Evolutionary conservation across 495 filamentous ascomycete species (phyloP).

Genomic region (Penicillium roqueforti): DNA sequence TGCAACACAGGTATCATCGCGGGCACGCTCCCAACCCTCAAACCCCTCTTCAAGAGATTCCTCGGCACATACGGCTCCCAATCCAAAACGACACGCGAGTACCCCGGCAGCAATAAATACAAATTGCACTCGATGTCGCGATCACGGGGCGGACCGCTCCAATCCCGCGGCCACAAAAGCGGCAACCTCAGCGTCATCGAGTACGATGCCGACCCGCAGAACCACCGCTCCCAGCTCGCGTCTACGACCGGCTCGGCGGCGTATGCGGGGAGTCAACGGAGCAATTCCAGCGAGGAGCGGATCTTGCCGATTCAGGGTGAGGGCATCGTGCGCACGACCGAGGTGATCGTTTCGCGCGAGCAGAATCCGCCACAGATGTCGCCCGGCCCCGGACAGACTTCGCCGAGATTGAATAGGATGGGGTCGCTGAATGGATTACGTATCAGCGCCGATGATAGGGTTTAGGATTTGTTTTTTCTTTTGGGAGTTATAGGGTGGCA

Average conservation of each 20-base stretch:
- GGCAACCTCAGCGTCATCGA: conserved; percentile 3
- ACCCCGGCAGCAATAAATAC: conserved; percentile 12
- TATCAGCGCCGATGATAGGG: background rate
- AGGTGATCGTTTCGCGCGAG: conserved; percentile 16
- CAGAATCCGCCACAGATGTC: background rate
- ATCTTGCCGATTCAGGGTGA: conserved; percentile 12
- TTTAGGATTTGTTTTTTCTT: conserved; percentile 9
- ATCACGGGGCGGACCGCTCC: background rate
- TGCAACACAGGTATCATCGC: conserved; percentile 41
- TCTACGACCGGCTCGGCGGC: conserved; percentile 6
- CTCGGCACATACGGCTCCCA: conserved; percentile 24
- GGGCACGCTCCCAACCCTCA: conserved; percentile 41
- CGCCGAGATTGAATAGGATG: background rate
- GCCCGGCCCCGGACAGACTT: background rate
- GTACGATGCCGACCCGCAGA: background rate
- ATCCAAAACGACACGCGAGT: conserved; percentile 12
- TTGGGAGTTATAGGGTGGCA: background rate
- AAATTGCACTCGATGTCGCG: conserved; percentile 15
- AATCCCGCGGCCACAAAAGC: background rate
- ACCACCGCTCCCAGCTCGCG: background rate
- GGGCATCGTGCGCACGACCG: conserved; percentile 21
- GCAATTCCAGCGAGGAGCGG: conserved; percentile 23
- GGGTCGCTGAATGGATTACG: background rate
- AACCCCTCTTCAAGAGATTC: conserved; percentile 36
- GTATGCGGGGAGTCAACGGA: background rate